Conservation (phyloP, 768 basidiomycete species). For the Pulveroboletus frians region DNA sequence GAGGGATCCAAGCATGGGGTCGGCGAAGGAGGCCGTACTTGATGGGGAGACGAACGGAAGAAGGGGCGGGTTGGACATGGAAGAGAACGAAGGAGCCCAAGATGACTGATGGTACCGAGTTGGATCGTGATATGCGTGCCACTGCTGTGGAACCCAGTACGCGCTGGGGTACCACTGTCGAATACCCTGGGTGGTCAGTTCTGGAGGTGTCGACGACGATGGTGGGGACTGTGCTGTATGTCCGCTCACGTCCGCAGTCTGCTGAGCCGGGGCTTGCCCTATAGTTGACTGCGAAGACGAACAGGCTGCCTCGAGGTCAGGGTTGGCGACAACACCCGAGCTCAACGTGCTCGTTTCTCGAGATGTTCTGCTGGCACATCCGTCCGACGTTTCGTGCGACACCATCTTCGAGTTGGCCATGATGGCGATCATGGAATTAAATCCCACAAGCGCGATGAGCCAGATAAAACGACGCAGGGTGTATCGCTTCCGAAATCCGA, state of each 20-base stretch:
- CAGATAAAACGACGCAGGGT: neutral
- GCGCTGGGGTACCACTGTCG: neutral
- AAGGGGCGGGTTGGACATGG: neutral
- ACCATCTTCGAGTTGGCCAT: neutral
- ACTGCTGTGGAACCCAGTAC: neutral
- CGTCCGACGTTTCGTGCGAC: neutral
- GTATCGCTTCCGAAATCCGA: slow-evolving; percentile 23
- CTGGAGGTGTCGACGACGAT: neutral
- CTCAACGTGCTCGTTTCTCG: neutral
- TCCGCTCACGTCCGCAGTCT: neutral
- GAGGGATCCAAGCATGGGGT: neutral
- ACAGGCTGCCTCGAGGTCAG: neutral
- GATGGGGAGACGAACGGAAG: neutral
- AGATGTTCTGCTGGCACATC: neutral
- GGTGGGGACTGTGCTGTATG: neutral
- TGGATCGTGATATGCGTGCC: neutral
- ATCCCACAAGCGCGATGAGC: neutral
- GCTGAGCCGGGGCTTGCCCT: neutral
- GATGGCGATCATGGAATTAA: neutral
- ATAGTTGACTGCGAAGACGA: neutral
- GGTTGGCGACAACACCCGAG: neutral
- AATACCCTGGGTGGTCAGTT: neutral
- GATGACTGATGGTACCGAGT: neutral
- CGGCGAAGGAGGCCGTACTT: no score
- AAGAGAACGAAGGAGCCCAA: neutral